phyloP scores from a whole-genome alignment of 768 basidiomycete genomes.

The Kwoniella europaea region DNA sequence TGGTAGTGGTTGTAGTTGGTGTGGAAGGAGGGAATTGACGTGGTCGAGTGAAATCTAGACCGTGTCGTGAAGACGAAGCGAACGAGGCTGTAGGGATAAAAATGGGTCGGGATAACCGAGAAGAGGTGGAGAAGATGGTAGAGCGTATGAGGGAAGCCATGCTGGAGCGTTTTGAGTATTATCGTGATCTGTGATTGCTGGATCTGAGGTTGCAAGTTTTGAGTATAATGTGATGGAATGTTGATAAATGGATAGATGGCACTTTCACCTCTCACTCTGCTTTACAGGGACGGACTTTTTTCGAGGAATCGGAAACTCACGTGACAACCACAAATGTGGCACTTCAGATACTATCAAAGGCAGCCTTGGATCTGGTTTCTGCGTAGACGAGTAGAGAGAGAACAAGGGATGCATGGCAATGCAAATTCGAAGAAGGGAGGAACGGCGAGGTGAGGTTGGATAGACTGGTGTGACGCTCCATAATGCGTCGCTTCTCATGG shows the following conservation, averaged over 20 bases:
- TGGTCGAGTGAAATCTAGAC: slow-evolving; percentile 29
- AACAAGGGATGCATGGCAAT: background rate
- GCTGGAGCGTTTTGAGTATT: background rate
- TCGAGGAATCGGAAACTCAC: slow-evolving; percentile 14
- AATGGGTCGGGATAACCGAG: slow-evolving; percentile 7
- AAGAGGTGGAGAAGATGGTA: background rate
- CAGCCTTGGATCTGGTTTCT: too few relatives aligned
- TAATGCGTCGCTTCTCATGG: too few relatives aligned
- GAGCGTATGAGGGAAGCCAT: slow-evolving; percentile 16
- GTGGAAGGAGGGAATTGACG: slow-evolving; percentile 2
- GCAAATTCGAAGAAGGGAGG: background rate
- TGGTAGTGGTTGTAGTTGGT: slow-evolving; percentile 11
- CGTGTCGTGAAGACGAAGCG: slow-evolving; percentile 36
- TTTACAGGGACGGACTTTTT: slow-evolving; percentile 13
- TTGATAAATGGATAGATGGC: background rate
- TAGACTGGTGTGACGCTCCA: too few relatives aligned
- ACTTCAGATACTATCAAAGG: background rate
- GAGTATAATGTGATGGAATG: too few relatives aligned
- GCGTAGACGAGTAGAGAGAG: too few relatives aligned
- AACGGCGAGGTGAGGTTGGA: too few relatives aligned
- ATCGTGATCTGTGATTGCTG: too few relatives aligned
- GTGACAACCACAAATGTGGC: slow-evolving; percentile 15
- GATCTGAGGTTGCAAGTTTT: too few relatives aligned
- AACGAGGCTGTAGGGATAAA: slow-evolving; percentile 11
- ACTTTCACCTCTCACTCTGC: background rate